phyloP scores from a whole-genome alignment of 1,139 yeast species.

The Keqinozyma sinolaborantium region DNA sequence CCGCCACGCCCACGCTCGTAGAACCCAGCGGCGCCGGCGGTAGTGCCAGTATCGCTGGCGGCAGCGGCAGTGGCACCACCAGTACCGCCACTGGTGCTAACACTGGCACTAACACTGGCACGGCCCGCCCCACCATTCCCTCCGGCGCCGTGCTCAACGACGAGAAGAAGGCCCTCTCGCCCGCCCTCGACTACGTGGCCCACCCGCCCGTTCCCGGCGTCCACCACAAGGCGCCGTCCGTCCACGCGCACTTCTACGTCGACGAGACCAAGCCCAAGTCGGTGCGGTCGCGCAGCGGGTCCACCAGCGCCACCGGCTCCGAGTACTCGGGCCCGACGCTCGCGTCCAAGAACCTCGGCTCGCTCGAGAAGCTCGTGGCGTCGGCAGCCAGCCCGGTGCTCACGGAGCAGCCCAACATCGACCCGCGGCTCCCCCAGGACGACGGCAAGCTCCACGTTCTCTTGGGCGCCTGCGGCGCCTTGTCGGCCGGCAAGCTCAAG shows the following conservation, averaged over 20 bases:
- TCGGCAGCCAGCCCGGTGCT: conserved; percentile 7
- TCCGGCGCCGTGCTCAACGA: conserved; percentile 47
- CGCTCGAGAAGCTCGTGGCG: conserved; percentile 12
- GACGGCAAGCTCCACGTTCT: conserved; percentile 87
- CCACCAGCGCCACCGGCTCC: conserved; percentile 22
- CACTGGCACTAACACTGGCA: conserved; percentile 1
- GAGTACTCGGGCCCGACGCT: conserved; percentile 4
- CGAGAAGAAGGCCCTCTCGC: conserved; percentile 16
- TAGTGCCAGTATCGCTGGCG: too few relatives aligned
- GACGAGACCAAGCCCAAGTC: conserved; percentile 62
- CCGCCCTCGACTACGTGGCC: conserved; percentile 19
- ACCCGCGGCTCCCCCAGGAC: conserved; percentile 82
- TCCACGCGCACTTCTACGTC: conserved; percentile 79
- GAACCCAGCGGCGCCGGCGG: neutral
- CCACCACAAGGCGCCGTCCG: conserved; percentile 58
- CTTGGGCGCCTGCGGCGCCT: conserved; percentile 88
- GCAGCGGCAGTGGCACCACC: conserved; percentile 3
- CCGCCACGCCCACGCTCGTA: neutral
- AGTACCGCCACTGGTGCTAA: conserved; percentile 4
- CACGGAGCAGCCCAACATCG: conserved; percentile 55
- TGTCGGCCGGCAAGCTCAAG: conserved; percentile 73
- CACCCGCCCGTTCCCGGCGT: conserved; percentile 29
- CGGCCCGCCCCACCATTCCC: conserved; percentile 36
- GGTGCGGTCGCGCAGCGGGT: conserved; percentile 39
- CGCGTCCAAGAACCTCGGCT: conserved; percentile 8